Percentiles rank a stretch among this genome's conserved stretches.
These are phyloP conservation scores for Chrysoporthe cubensis DNA, from an alignment of 2,329 filamentous ascomycete genomes.

Conservation along the genomic window DNA sequence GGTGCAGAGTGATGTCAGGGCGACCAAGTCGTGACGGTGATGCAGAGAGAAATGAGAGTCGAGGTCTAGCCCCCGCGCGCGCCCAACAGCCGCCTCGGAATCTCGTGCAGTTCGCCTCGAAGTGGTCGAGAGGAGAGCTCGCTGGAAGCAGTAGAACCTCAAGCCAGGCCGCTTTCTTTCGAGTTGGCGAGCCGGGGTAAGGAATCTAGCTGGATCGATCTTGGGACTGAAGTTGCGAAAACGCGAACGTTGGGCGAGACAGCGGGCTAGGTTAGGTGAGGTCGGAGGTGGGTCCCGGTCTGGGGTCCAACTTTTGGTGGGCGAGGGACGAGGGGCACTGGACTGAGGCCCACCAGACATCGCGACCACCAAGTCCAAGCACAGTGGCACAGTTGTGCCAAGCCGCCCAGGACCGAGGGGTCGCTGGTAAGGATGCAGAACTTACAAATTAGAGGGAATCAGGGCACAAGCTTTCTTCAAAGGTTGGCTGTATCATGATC, in stretches of 20 bases:
- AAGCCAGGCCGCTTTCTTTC: background rate
- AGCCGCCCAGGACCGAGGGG: background rate
- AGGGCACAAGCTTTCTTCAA: slow-evolving; percentile 17
- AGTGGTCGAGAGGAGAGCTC: background rate
- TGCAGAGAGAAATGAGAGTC: background rate
- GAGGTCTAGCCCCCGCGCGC: background rate
- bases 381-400: background rate
- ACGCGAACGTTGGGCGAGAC: slow-evolving; percentile 9
- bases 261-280: slow-evolving; percentile 9
- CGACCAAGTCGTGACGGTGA: background rate
- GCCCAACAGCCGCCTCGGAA: background rate
- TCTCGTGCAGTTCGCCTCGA: background rate
- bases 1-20: background rate
- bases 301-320: background rate
- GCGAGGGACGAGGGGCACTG: slow-evolving; percentile 22
- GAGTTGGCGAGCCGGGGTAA: background rate
- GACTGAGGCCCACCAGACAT: background rate
- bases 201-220: background rate
- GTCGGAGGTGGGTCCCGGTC: slow-evolving; percentile 18
- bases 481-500: slow-evolving; percentile 23
- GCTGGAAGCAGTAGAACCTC: slow-evolving; percentile 1
- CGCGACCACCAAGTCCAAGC: background rate
- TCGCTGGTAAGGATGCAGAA: background rate
- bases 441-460: slow-evolving; percentile 22
- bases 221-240: slow-evolving; percentile 1